Evolutionary conservation across 306 rosid genomes (phyloP).

Genomic region (Vigna trinervia): DNA sequence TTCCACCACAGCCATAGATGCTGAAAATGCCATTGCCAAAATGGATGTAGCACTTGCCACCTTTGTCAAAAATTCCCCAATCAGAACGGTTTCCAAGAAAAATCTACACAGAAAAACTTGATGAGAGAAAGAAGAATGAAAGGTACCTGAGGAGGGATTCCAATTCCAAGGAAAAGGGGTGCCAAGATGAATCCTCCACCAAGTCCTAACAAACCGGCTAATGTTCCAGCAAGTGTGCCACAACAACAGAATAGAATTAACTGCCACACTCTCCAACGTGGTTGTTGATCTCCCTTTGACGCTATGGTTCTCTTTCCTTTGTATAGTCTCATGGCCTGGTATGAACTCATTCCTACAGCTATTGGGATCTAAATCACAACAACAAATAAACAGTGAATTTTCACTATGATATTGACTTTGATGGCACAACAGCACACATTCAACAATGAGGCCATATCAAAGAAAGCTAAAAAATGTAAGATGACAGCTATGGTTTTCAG

Average conservation of each 20-base stretch:
- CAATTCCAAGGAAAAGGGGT: conserved; percentile 58
- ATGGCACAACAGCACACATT: too few relatives aligned
- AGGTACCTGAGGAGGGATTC: conserved; percentile 81
- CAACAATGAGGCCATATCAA: neutral
- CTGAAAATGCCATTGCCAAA: conserved; percentile 79
- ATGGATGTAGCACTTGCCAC: conserved; percentile 86
- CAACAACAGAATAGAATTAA: conserved; percentile 53
- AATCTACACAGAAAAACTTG: neutral
- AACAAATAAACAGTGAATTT: conserved; percentile 25
- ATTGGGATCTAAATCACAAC: conserved; percentile 36
- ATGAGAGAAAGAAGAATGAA: neutral
- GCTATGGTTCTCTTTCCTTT: conserved; percentile 61
- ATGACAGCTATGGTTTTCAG: neutral
- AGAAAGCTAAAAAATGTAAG: neutral
- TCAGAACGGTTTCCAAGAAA: conserved; percentile 9
- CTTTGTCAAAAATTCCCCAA: conserved; percentile 38
- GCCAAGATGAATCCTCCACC: conserved; percentile 86
- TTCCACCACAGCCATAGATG: conserved; percentile 83
- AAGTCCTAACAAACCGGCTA: conserved; percentile 81
- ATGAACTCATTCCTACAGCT: conserved; percentile 40
- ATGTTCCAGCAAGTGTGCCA: conserved; percentile 70
- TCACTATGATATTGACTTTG: neutral
- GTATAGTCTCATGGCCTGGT: conserved; percentile 51
- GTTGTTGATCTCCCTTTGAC: conserved; percentile 64
- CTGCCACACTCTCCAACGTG: conserved; percentile 60